Base-by-base conservation (phyloP, 345 rosid genomes). In the Xanthoceras sorbifolium region DNA sequence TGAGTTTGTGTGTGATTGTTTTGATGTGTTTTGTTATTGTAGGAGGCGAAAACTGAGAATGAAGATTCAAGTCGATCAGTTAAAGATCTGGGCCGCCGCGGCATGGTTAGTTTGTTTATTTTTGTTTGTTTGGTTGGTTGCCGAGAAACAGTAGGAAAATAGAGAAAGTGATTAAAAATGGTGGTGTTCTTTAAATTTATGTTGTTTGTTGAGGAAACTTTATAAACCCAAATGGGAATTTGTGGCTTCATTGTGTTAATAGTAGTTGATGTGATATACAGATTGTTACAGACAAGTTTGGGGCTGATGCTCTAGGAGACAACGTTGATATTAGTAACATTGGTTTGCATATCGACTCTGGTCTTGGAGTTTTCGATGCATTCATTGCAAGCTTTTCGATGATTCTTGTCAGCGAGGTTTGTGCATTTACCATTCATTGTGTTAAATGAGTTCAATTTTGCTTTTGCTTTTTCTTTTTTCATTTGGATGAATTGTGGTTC, bases 361-460 rank as follows among this genome's bases (percentile, higher is more conserved):
- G 94, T 38, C 98, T 90, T 63, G 94, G 98, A 57, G 80, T 94
- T 63, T 89, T 97, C 57, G 99, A 97, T 87, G 99, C 97, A 1
- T 91, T 97, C 84, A 55, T 94, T 69, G 85, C 99, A 1, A 94
- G 99, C 84, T 91, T 91, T 59, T 97, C 98, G 2, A 94, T 97
- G 97, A 97, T 97, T 18, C 74, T 97, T 36, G 95, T 97, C 55
- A 97, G 97, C 32, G 99, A 97, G 99, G 99, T 97, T 70, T 65
- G 94, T 78, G 6, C 73, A 18, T 52, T 70, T 22, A 23, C 62
- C 0, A 14, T 25, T 54, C 40, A 32, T 25, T 12, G 1, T 23
- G 26, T 55, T 75, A 29, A 50, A 29, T 69, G 3, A 29, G 15
- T 57, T 6, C 23, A 4, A 34, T 32, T 22, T n/a, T n/a, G n/a